Evolutionary conservation across 2,329 filamentous ascomycete genomes (phyloP).

Genomic region (Samsoniella hepiali): DNA sequence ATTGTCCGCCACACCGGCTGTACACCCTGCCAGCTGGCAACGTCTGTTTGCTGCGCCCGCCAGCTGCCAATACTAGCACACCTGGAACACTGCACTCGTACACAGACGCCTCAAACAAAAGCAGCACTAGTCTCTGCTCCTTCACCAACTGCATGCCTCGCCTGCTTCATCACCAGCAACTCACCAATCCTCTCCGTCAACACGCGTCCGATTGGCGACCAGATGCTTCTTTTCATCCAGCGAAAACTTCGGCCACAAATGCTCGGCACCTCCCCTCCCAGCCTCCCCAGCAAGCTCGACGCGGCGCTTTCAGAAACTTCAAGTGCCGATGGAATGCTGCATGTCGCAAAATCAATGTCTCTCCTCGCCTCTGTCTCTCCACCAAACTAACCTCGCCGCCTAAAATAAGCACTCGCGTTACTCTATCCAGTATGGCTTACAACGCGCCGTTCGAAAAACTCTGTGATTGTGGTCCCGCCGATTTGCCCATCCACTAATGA

Average conservation of each 20-base stretch:
- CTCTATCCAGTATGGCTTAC: constrained; percentile 5
- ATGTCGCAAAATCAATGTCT: constrained; percentile 14
- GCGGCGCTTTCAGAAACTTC: not conserved
- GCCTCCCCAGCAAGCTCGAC: not conserved
- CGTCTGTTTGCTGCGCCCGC: not conserved
- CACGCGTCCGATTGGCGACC: not conserved
- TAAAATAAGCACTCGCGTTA: constrained; percentile 12
- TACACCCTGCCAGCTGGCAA: constrained; percentile 8
- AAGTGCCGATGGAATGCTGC: constrained; percentile 1
- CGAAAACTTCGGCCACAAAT: no score
- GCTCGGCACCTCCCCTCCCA: not conserved
- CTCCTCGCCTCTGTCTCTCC: constrained; percentile 2
- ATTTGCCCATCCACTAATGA: not conserved
- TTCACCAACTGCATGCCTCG: not conserved
- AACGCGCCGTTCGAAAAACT: not conserved
- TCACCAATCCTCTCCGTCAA: not conserved
- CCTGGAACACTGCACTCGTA: not conserved
- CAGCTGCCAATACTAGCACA: not conserved
- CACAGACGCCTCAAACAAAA: not conserved
- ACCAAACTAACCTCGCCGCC: not conserved
- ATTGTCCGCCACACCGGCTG: constrained; percentile 5
- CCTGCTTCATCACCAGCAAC: not conserved
- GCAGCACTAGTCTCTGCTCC: not conserved
- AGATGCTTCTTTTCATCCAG: not conserved
- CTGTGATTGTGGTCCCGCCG: not conserved